Evolutionary conservation across 768 basidiomycete genomes (phyloP).

Genomic region (Pleurotus citrinopileatus): DNA sequence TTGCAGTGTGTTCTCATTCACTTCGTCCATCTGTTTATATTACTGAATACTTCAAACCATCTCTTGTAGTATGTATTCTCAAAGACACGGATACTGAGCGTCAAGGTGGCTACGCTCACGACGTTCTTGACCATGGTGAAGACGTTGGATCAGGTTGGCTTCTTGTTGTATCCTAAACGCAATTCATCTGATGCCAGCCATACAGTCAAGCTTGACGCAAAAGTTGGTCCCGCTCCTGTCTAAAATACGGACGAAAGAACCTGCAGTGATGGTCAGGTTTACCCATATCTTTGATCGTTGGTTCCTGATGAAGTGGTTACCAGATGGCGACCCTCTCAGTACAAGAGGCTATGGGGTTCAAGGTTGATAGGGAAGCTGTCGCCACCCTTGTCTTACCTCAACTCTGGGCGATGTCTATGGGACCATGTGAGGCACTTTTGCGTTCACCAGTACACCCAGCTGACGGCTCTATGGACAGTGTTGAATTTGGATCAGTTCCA

Average conservation of each 20-base stretch:
- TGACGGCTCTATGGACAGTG: slow-evolving; percentile 37
- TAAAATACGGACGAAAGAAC: slow-evolving; percentile 95
- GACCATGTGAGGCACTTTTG: slow-evolving; percentile 61
- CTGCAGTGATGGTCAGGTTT: slow-evolving; percentile 78
- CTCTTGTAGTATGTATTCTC: slow-evolving; percentile 80
- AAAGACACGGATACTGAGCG: slow-evolving; percentile 82
- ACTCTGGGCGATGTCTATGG: slow-evolving; percentile 97
- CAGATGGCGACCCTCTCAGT: slow-evolving; percentile 87
- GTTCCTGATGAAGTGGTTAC: not conserved
- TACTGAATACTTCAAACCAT: not conserved
- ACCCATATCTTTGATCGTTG: not conserved
- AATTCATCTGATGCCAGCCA: not conserved
- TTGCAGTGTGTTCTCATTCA: slow-evolving; percentile 63
- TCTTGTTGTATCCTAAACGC: not conserved
- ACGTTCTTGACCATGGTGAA: slow-evolving; percentile 88
- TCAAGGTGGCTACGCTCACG: slow-evolving; percentile 86
- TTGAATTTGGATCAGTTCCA: slow-evolving; percentile 86
- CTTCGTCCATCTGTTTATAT: not conserved
- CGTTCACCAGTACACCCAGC: not conserved
- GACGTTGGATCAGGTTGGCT: slow-evolving; percentile 77
- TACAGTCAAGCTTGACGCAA: slow-evolving; percentile 81
- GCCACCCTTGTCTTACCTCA: slow-evolving; percentile 87
- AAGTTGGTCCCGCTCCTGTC: slow-evolving; percentile 93
- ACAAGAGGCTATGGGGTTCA: slow-evolving; percentile 95
- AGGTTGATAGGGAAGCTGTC: slow-evolving; percentile 91